phyloP scores from a whole-genome alignment of 805 yeast species.

The Metschnikowia arizonensis region DNA sequence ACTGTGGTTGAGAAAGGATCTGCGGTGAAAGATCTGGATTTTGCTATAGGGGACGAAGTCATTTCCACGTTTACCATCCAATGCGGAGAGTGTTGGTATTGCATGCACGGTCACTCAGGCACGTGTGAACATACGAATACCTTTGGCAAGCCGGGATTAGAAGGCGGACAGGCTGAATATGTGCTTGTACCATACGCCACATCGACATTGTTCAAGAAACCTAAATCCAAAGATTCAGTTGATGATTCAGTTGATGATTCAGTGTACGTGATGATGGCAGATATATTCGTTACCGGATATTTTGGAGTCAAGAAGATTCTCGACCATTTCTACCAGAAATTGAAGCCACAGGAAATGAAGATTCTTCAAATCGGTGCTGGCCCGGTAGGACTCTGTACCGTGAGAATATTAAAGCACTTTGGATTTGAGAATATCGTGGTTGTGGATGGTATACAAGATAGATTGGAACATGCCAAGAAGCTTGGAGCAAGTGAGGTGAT shows the following conservation, averaged over 20 bases:
- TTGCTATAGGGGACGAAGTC: slow-evolving; percentile 45
- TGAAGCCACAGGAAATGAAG: slow-evolving; percentile 26
- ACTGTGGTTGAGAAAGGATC: slow-evolving; percentile 38
- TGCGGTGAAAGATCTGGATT: slow-evolving; percentile 22
- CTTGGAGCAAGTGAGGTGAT: slow-evolving; percentile 50
- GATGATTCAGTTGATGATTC: slow-evolving; percentile 36
- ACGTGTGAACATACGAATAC: slow-evolving; percentile 53
- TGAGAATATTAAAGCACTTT: slow-evolving; percentile 39
- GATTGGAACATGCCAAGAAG: slow-evolving; percentile 41
- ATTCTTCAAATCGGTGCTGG: slow-evolving; percentile 58
- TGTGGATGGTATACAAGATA: slow-evolving; percentile 46
- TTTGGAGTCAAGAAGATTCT: slow-evolving; percentile 52
- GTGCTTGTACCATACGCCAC: slow-evolving; percentile 57
- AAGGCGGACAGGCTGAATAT: slow-evolving; percentile 63
- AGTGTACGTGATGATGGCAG: slow-evolving; percentile 55
- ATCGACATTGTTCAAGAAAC: slow-evolving; percentile 44
- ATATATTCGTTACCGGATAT: slow-evolving; percentile 62
- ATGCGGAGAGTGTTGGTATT: slow-evolving; percentile 59
- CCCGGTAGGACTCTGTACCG: slow-evolving; percentile 55
- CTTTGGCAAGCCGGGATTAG: slow-evolving; percentile 53
- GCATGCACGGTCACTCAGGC: slow-evolving; percentile 51
- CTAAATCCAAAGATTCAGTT: slow-evolving; percentile 23
- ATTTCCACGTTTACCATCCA: slow-evolving; percentile 47
- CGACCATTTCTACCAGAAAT: slow-evolving; percentile 18
- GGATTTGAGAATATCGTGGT: slow-evolving; percentile 45